These are phyloP conservation scores for Plasmodium gaboni DNA, from an alignment of 169 alveolate species.

Conservation along the genomic window DNA sequence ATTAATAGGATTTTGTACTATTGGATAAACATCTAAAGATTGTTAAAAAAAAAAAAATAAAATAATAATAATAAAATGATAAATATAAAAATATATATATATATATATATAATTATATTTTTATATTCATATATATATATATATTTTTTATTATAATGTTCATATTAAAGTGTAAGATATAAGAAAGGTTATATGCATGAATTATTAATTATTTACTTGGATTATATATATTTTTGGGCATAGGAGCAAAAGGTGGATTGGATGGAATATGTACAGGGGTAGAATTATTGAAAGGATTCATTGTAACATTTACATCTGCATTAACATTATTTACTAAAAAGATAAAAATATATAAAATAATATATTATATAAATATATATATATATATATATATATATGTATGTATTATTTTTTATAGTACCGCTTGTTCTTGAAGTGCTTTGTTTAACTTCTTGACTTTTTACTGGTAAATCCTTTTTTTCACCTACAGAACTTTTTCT, in stretches of 20 bases:
- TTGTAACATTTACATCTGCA: slow-evolving; percentile 26
- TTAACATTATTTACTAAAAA: slow-evolving; percentile 11
- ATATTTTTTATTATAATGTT: neutral
- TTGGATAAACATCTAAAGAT: slow-evolving; percentile 15
- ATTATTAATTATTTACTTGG: slow-evolving; percentile 19
- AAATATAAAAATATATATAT: neutral
- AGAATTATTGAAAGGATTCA: slow-evolving; percentile 60
- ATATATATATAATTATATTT: neutral
- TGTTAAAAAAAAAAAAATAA: too few species aligned
- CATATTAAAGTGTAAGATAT: neutral
- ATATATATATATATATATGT: neutral
- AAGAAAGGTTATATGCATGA: neutral
- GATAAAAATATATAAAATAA: neutral
- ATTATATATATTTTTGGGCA: slow-evolving; percentile 45
- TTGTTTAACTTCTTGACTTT: slow-evolving; percentile 10
- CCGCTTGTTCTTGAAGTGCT: slow-evolving; percentile 37
- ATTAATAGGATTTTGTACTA: slow-evolving; percentile 24
- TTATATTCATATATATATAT: neutral
- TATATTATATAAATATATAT: neutral
- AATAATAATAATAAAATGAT: neutral
- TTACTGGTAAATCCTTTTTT: slow-evolving; percentile 10
- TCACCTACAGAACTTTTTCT: slow-evolving; percentile 25
- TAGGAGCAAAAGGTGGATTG: slow-evolving; percentile 13
- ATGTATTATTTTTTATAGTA: neutral
- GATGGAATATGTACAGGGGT: slow-evolving; percentile 29